phyloP scores from a whole-genome alignment of 768 basidiomycete species.

The Suillus discolor region DNA sequence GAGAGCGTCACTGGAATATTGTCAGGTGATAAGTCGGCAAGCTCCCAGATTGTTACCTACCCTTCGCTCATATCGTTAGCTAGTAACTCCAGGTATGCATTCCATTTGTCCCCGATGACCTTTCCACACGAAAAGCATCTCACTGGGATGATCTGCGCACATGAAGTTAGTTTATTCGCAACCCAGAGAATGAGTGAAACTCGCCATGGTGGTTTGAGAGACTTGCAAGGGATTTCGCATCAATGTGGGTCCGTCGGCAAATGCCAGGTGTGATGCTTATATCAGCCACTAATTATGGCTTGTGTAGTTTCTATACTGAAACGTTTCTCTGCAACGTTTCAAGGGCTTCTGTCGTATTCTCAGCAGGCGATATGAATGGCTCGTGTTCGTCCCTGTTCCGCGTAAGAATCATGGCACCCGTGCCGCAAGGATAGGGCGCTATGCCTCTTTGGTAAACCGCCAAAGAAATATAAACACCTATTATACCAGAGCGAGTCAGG shows the following conservation, averaged over 20 bases:
- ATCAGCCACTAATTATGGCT: background rate
- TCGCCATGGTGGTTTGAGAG: slow-evolving; percentile 26
- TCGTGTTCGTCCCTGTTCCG: slow-evolving; percentile 6
- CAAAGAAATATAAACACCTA: slow-evolving; percentile 33
- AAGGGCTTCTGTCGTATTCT: slow-evolving; percentile 4
- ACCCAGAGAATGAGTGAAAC: background rate
- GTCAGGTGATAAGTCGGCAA: slow-evolving; percentile 7
- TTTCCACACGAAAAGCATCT: slow-evolving; percentile 97
- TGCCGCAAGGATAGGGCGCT: slow-evolving; percentile 8
- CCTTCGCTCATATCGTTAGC: slow-evolving; percentile 86
- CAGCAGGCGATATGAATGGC: slow-evolving; percentile 7
- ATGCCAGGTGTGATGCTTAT: slow-evolving; percentile 5
- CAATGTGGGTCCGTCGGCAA: background rate
- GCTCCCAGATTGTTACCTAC: slow-evolving; percentile 58
- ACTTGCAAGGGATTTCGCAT: too few species aligned
- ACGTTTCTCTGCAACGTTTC: slow-evolving; percentile 1
- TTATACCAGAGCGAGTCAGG: slow-evolving; percentile 32
- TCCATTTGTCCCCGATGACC: slow-evolving; percentile 97
- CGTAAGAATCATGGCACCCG: background rate
- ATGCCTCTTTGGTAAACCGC: slow-evolving; percentile 24
- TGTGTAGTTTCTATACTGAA: background rate
- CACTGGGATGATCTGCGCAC: slow-evolving; percentile 85
- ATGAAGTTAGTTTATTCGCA: background rate
- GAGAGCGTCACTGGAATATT: slow-evolving; percentile 70
- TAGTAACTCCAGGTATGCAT: slow-evolving; percentile 79